Percentiles rank a stretch among this genome's conserved stretches.
Conservation (phyloP, 2,329 filamentous ascomycete genomes). For the Alternaria solani region DNA sequence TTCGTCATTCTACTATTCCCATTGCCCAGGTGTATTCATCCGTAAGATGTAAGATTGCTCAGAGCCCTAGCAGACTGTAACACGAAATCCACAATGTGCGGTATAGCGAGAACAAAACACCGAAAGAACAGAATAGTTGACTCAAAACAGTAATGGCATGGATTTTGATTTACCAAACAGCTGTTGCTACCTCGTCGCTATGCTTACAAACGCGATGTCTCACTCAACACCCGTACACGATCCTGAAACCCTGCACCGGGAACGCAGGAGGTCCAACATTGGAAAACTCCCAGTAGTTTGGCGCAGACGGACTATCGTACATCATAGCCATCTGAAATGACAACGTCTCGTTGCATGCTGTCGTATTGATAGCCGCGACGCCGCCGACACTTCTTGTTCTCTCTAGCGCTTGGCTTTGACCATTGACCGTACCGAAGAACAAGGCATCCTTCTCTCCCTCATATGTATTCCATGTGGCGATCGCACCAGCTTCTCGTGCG, state of each 20-base stretch:
- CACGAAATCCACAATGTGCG: neutral
- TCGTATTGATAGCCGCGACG: slow-evolving; percentile 26
- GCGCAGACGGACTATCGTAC: slow-evolving; percentile 24
- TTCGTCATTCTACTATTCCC: neutral
- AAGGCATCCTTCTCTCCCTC: slow-evolving; percentile 14
- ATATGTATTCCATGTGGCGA: slow-evolving; percentile 35
- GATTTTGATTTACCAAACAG: neutral
- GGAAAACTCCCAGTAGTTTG: slow-evolving; percentile 42
- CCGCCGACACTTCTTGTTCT: slow-evolving; percentile 25
- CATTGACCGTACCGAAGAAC: slow-evolving; percentile 36
- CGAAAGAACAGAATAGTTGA: neutral
- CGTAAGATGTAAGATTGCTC: neutral
- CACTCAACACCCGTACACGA: slow-evolving; percentile 36
- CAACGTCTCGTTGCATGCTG: slow-evolving; percentile 36
- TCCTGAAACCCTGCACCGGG: slow-evolving; percentile 39
- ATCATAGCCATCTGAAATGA: slow-evolving; percentile 43
- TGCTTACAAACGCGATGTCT: neutral
- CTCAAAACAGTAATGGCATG: neutral
- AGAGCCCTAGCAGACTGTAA: neutral
- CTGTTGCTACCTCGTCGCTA: neutral
- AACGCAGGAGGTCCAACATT: slow-evolving; percentile 33
- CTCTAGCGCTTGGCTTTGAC: slow-evolving; percentile 24
- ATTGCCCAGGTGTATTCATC: neutral
- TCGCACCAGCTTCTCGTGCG: slow-evolving; percentile 16
- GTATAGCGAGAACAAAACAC: neutral